Percentiles rank a stretch among this genome's conserved stretches.
phyloP scores from a whole-genome alignment of 768 basidiomycete genomes.

The Sporobolomyces phaffii region DNA sequence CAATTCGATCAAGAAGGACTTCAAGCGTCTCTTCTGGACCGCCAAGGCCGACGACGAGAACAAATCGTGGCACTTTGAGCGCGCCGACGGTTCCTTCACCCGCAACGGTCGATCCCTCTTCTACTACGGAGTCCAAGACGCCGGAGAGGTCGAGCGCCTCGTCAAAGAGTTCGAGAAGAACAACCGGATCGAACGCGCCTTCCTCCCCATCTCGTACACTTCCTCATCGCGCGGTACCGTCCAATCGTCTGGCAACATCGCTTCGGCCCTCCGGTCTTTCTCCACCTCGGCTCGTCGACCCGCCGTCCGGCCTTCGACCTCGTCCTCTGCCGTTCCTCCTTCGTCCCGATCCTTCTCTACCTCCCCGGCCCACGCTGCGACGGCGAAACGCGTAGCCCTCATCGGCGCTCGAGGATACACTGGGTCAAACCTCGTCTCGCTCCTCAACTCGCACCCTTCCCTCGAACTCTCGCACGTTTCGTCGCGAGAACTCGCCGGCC shows the following conservation, averaged over 20 bases:
- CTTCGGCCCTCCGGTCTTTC: conserved; percentile 47
- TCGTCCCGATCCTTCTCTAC: conserved; percentile 45
- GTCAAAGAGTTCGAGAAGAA: conserved; percentile 60
- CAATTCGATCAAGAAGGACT: conserved; percentile 90
- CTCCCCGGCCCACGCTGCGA: conserved; percentile 48
- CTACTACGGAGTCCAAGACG: conserved; percentile 94
- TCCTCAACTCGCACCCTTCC: conserved; percentile 82
- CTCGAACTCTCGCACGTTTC: conserved; percentile 91
- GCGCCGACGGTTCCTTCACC: conserved; percentile 95
- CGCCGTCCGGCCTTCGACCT: conserved; percentile 38
- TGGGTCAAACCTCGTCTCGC: conserved; percentile 78
- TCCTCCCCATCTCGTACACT: conserved; percentile 63
- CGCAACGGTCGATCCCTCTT: conserved; percentile 87
- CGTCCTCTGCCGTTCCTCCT: conserved; percentile 58
- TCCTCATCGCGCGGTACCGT: conserved; percentile 34
- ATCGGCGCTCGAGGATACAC: conserved; percentile 96
- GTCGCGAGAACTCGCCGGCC: conserved; percentile 85
- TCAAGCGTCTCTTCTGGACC: conserved; percentile 95
- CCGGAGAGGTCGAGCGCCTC: conserved; percentile 80
- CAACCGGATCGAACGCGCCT: conserved; percentile 77
- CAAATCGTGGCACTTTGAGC: conserved; percentile 96
- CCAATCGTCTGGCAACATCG: conserved; percentile 17
- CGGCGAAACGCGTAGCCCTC: conserved; percentile 72
- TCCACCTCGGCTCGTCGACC: conserved; percentile 45
- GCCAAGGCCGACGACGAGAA: conserved; percentile 92